A percentile compares a stretch with the other conserved stretches of the same genome.
These are phyloP conservation scores for Spongiforma sp. DNA, from an alignment of 1,284 basidiomycete genomes.

Conservation along the genomic window DNA sequence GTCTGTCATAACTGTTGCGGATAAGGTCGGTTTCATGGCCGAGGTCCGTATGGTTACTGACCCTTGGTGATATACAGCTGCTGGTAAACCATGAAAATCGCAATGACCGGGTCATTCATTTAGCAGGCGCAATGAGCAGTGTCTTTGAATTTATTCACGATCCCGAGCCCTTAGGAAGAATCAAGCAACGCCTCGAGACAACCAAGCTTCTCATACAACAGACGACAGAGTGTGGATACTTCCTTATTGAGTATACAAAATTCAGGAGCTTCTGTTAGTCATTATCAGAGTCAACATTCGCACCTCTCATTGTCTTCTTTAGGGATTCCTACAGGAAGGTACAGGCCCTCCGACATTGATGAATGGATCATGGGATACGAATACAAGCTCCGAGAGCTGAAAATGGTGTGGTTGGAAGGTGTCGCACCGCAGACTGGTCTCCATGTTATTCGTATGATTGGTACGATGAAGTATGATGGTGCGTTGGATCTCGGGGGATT, in stretches of 20 bases:
- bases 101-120: background rate
- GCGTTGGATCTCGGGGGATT: background rate
- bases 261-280: background rate
- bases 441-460: background rate
- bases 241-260: background rate
- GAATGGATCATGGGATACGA: background rate
- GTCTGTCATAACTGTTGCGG: background rate
- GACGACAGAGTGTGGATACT: background rate
- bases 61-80: background rate
- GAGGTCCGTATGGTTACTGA: background rate
- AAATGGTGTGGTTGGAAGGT: background rate
- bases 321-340: background rate
- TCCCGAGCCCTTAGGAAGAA: background rate
- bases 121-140: background rate
- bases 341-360: background rate
- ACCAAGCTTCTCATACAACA: too few relatives aligned
- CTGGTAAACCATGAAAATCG: background rate
- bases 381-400: background rate
- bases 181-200: background rate
- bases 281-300: background rate
- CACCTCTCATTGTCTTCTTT: background rate
- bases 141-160: background rate
- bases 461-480: background rate
- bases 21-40: background rate
- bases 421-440: background rate